These are phyloP conservation scores for Astrocystis sublimbata DNA, from an alignment of 495 filamentous ascomycete species.

Conservation along the genomic window DNA sequence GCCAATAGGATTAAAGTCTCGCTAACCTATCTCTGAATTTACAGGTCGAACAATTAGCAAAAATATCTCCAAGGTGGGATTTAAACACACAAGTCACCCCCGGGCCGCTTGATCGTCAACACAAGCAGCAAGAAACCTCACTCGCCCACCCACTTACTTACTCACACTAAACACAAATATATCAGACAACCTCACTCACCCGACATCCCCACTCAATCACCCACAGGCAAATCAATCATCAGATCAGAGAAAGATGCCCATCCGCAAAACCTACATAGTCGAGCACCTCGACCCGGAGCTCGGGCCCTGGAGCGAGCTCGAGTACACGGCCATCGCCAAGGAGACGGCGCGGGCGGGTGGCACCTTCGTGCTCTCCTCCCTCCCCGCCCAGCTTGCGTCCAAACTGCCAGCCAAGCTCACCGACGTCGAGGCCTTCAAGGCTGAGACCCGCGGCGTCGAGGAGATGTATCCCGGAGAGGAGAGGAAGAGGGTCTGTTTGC, in stretches of 20 bases:
- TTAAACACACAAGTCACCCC: neutral
- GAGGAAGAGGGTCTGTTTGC: slow-evolving; percentile 71
- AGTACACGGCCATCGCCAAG: slow-evolving; percentile 81
- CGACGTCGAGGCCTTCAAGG: slow-evolving; percentile 58
- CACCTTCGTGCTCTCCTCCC: slow-evolving; percentile 81
- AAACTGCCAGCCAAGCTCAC: slow-evolving; percentile 57
- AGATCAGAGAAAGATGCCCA: slow-evolving; percentile 26
- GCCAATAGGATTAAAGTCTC: neutral
- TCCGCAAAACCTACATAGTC: slow-evolving; percentile 73
- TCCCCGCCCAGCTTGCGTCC: slow-evolving; percentile 66
- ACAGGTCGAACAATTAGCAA: neutral
- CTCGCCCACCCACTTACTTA: no score
- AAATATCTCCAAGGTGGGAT: neutral
- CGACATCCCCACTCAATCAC: neutral
- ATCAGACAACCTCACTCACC: neutral
- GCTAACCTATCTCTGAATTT: neutral
- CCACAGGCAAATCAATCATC: neutral
- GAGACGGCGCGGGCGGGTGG: slow-evolving; percentile 71
- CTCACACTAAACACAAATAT: neutral
- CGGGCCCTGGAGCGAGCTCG: slow-evolving; percentile 88
- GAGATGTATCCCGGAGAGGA: slow-evolving; percentile 66
- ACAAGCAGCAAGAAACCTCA: no score
- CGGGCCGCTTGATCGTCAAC: neutral
- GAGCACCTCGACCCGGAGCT: slow-evolving; percentile 93
- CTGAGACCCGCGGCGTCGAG: slow-evolving; percentile 75